These are phyloP conservation scores for Smithsoniella earleae DNA, from an alignment of 163 green algal genomes.

Conservation along the genomic window DNA sequence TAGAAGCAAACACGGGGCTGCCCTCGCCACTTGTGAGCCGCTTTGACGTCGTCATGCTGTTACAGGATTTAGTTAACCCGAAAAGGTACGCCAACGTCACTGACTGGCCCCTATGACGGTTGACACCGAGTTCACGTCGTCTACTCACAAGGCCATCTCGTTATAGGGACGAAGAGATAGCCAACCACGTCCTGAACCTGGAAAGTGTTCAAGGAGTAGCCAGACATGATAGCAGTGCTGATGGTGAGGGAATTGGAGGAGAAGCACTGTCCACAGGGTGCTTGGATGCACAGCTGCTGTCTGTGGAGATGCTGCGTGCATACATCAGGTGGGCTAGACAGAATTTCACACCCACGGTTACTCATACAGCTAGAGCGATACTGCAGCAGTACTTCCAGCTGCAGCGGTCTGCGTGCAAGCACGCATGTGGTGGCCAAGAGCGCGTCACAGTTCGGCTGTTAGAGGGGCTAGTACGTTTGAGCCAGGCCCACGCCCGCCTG, in stretches of 20 bases:
- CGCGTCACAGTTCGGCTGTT: constrained; percentile 77
- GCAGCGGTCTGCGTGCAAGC: constrained; percentile 35
- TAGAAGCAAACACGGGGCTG: constrained; percentile 46
- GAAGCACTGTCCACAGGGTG: too few relatives aligned
- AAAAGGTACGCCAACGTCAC: constrained; percentile 45
- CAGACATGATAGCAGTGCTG: not conserved
- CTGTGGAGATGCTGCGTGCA: constrained; percentile 48
- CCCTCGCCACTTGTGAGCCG: constrained; percentile 59
- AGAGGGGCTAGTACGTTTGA: constrained; percentile 70
- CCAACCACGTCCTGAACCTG: not conserved
- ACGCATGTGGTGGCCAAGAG: constrained; percentile 13
- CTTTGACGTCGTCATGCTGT: constrained; percentile 82
- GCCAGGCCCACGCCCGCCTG: constrained; percentile 49
- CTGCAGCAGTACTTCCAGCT: constrained; percentile 63
- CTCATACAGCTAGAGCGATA: constrained; percentile 33
- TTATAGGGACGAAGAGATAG: not conserved
- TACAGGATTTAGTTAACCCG: constrained; percentile 55
- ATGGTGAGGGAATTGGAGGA: too few relatives aligned
- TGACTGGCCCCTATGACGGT: too few relatives aligned
- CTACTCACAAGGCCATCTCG: too few relatives aligned
- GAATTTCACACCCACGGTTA: constrained; percentile 48
- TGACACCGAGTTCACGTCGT: too few relatives aligned
- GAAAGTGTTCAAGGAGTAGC: not conserved
- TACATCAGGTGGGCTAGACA: constrained; percentile 69
- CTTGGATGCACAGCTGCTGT: too few relatives aligned